A percentile compares a stretch with the other conserved stretches of the same genome.
Conservation (phyloP, 768 basidiomycete genomes). For the Hypholoma sublateritium region DNA sequence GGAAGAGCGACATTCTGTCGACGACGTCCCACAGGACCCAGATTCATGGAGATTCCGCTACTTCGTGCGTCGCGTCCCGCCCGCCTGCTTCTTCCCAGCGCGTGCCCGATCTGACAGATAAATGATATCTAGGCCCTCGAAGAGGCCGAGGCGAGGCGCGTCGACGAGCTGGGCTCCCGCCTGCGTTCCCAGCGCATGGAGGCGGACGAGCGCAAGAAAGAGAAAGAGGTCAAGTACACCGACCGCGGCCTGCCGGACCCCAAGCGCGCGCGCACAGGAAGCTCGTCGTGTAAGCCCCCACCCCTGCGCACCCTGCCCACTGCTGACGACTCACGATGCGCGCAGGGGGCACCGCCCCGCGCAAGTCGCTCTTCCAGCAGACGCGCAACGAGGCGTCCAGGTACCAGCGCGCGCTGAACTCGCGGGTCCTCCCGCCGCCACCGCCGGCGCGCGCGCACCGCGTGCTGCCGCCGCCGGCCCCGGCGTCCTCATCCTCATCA, state of each 20-base stretch:
- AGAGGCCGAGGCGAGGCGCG: conserved; percentile 58
- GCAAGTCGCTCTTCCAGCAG: conserved; percentile 78
- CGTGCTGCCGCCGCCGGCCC: conserved; percentile 37
- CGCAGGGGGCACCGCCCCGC: conserved; percentile 41
- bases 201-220: conserved; percentile 74
- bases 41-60: conserved; percentile 70
- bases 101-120: background rate
- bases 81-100: background rate
- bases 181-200: conserved; percentile 68
- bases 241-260: conserved; percentile 59
- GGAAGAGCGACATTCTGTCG: conserved; percentile 43
- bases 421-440: conserved; percentile 57
- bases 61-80: conserved; percentile 47
- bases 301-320: conserved; percentile 10
- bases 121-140: conserved; percentile 43
- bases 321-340: conserved; percentile 15
- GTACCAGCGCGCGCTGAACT: conserved; percentile 57
- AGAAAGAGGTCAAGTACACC: conserved; percentile 73
- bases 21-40: conserved; percentile 41
- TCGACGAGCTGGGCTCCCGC: conserved; percentile 62
- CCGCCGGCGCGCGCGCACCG: conserved; percentile 44
- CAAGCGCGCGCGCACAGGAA: conserved; percentile 54
- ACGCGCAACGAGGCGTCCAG: conserved; percentile 70
- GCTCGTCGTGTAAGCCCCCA: conserved; percentile 44
- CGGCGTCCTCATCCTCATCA: conserved; percentile 27